These are phyloP conservation scores for Anthracocystis panici-leucophaei DNA, from an alignment of 1,284 basidiomycete species.

Conservation along the genomic window DNA sequence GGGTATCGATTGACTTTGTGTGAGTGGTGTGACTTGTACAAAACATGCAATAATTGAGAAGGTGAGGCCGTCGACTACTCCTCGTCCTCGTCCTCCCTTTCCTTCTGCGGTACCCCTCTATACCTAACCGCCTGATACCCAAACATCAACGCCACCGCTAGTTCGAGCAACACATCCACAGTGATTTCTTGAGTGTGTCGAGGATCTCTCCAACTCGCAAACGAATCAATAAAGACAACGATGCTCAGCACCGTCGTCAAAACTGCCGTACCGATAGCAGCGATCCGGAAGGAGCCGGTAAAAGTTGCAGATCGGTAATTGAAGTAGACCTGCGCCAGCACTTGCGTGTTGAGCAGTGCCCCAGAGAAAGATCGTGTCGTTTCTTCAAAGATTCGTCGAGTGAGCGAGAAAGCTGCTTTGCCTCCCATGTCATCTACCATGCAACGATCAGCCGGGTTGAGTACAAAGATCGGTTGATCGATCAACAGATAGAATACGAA, in stretches of 20 bases:
- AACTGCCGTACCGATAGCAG: slow-evolving; percentile 4
- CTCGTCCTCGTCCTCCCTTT: slow-evolving; percentile 12
- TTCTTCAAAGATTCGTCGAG: slow-evolving; percentile 2
- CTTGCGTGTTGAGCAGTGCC: not conserved
- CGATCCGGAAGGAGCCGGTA: slow-evolving; percentile 17
- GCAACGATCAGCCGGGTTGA: slow-evolving; percentile 4
- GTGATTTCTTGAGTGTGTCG: not conserved
- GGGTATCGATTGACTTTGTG: too few relatives aligned
- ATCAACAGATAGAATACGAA: slow-evolving; percentile 5
- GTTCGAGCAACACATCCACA: not conserved
- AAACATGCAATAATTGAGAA: not conserved
- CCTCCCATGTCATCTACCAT: not conserved
- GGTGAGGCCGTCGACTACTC: not conserved
- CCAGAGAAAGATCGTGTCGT: not conserved
- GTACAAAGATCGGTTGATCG: not conserved
- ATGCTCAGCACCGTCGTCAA: not conserved
- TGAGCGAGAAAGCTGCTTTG: not conserved
- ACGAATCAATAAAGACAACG: not conserved
- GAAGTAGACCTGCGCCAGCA: slow-evolving; percentile 9
- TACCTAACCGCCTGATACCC: slow-evolving; percentile 11
- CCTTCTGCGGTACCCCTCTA: slow-evolving; percentile 13
- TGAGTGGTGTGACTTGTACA: too few relatives aligned
- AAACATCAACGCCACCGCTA: not conserved
- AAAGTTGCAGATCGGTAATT: slow-evolving; percentile 8
- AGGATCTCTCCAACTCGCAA: not conserved